A percentile compares a stretch with the other conserved stretches of the same genome.
phyloP scores from a whole-genome alignment of 1,139 yeast species.

The Protomyces lactucae-debilis region DNA sequence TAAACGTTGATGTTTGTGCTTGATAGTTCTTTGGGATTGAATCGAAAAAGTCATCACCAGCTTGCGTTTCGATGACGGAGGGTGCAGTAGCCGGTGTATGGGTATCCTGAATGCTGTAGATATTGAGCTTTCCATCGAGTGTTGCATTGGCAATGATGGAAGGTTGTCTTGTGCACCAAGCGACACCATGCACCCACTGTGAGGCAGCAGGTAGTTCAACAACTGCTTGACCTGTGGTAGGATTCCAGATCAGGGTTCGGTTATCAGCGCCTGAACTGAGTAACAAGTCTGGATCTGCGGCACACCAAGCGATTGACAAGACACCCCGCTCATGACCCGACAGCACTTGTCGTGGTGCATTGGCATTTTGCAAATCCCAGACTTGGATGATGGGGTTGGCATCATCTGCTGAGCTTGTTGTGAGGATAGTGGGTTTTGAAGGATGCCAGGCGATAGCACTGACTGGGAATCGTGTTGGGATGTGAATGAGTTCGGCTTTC shows the following conservation, averaged over 20 bases:
- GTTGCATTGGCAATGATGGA: conserved; percentile 91
- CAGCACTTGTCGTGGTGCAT: conserved; percentile 73
- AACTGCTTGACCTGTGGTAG: conserved; percentile 54
- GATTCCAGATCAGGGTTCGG: conserved; percentile 85
- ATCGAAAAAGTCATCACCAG: conserved; percentile 74
- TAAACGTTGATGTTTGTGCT: conserved; percentile 44
- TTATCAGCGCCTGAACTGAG: conserved; percentile 91
- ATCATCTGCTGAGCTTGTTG: conserved; percentile 83
- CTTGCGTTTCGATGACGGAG: conserved; percentile 48
- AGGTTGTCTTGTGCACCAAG: conserved; percentile 82
- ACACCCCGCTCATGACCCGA: conserved; percentile 85
- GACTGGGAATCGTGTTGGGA: conserved; percentile 45
- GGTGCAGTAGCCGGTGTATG: conserved; percentile 33
- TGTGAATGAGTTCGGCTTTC: conserved; percentile 80
- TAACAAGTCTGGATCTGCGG: conserved; percentile 69
- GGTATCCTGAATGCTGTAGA: conserved; percentile 85
- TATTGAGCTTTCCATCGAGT: conserved; percentile 76
- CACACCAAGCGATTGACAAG: conserved; percentile 88
- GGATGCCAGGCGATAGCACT: conserved; percentile 73
- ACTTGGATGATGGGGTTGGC: conserved; percentile 72
- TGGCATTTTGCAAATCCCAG: conserved; percentile 93
- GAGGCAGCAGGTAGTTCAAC: conserved; percentile 90
- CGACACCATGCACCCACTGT: conserved; percentile 87
- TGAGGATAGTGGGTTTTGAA: conserved; percentile 62
- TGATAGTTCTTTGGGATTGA: conserved; percentile 49